Conservation (phyloP, 73 alveolate genomes). For the Paramecium bursaria region DNA sequence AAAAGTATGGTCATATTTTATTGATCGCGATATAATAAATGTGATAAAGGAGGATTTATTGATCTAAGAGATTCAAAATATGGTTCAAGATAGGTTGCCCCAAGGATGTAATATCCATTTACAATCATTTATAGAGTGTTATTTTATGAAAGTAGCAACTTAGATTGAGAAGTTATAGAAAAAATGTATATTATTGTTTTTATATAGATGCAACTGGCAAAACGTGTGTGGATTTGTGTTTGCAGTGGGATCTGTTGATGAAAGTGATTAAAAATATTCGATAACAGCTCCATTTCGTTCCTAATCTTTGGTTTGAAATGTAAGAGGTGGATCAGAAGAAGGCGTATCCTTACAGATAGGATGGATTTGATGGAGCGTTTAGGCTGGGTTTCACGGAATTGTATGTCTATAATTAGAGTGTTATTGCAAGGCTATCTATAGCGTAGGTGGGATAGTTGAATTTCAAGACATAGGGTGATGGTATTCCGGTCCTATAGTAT, state of each 20-base stretch:
- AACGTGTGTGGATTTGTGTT: slow-evolving; percentile 14
- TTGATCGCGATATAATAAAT: not conserved
- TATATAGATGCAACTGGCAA: slow-evolving; percentile 5
- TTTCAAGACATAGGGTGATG: too few relatives aligned
- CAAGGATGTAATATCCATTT: slow-evolving; percentile 23
- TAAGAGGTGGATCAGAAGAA: slow-evolving; percentile 30
- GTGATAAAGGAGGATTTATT: slow-evolving; percentile 34
- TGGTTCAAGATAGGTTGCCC: slow-evolving; percentile 17
- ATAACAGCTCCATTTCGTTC: not conserved
- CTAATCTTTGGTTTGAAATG: slow-evolving; percentile 55
- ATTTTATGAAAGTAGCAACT: slow-evolving; percentile 19
- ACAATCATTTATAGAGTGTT: slow-evolving; percentile 41
- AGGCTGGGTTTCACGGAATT: too few relatives aligned
- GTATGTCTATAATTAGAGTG: too few relatives aligned
- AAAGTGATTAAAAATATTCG: slow-evolving; percentile 19
- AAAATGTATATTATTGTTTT: not conserved
- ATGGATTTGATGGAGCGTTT: too few relatives aligned
- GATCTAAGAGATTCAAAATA: not conserved
- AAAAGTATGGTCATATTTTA: slow-evolving; percentile 19
- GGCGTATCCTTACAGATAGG: too few relatives aligned
- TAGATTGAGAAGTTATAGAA: slow-evolving; percentile 12
- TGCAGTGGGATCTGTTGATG: slow-evolving; percentile 36
- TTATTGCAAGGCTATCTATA: too few relatives aligned
- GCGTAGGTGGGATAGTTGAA: too few relatives aligned
- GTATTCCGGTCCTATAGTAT: too few relatives aligned